phyloP scores from a whole-genome alignment of 2,329 filamentous ascomycete genomes.

The Byssothecium circinans region DNA sequence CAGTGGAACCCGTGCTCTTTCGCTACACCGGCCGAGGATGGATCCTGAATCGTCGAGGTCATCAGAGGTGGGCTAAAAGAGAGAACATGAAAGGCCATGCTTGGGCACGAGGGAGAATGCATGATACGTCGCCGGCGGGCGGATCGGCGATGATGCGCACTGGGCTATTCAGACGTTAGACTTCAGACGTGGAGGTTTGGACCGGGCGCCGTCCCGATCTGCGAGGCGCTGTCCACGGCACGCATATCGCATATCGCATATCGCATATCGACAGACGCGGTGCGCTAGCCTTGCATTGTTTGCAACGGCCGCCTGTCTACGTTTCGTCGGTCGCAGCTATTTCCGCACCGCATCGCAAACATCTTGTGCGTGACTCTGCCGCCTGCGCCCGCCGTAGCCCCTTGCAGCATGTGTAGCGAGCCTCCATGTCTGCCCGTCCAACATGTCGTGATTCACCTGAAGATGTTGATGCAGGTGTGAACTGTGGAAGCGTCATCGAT shows the following conservation, averaged over 20 bases:
- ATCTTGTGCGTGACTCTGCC: too few species aligned
- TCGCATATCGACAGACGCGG: too few species aligned
- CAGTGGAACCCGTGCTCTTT: neutral
- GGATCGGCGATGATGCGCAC: slow-evolving; percentile 16
- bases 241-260: slow-evolving; percentile 9
- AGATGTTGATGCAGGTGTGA: slow-evolving; percentile 17
- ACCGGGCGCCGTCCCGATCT: neutral
- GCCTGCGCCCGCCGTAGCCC: neutral
- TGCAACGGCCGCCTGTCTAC: neutral
- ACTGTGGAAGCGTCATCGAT: slow-evolving; percentile 35
- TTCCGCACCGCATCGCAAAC: too few species aligned
- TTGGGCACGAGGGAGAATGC: slow-evolving; percentile 14
- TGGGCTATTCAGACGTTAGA: neutral
- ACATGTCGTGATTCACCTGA: slow-evolving; percentile 2
- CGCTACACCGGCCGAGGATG: too few species aligned
- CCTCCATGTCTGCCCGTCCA: slow-evolving; percentile 2
- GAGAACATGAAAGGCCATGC: slow-evolving; percentile 15
- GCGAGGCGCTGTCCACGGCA: neutral
- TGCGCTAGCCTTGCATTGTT: too few species aligned
- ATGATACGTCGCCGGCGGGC: slow-evolving; percentile 14
- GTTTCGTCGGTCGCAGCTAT: too few species aligned
- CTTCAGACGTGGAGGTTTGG: neutral
- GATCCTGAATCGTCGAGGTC: slow-evolving; percentile 16
- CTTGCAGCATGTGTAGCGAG: slow-evolving; percentile 2
- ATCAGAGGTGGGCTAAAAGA: slow-evolving; percentile 6